phyloP scores from a whole-genome alignment of 2,329 filamentous ascomycete genomes.

The Hysterium pulicare region DNA sequence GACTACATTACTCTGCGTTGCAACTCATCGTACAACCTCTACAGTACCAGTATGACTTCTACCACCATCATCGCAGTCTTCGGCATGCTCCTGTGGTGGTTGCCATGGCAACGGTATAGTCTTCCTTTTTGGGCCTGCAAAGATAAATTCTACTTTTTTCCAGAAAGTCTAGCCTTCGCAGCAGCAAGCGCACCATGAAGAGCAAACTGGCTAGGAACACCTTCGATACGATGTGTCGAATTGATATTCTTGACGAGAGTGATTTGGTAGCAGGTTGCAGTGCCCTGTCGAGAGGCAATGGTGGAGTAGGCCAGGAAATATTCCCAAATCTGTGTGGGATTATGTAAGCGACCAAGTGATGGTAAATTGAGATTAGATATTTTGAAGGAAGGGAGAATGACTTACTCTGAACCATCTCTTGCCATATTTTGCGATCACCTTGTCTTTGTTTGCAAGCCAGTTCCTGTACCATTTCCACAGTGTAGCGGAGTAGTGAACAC shows the following conservation, averaged over 20 bases:
- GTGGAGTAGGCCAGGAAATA: slow-evolving; percentile 84
- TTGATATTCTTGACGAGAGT: slow-evolving; percentile 88
- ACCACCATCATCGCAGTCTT: too few relatives aligned
- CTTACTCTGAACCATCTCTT: slow-evolving; percentile 90
- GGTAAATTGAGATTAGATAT: too few relatives aligned
- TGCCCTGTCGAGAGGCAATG: slow-evolving; percentile 79
- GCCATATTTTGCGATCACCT: slow-evolving; percentile 93
- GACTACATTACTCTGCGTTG: too few relatives aligned
- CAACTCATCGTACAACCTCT: too few relatives aligned
- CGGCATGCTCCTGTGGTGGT: too few relatives aligned
- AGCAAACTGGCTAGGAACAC: slow-evolving; percentile 65
- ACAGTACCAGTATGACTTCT: too few relatives aligned
- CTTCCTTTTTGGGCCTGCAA: too few relatives aligned
- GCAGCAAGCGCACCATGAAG: slow-evolving; percentile 63
- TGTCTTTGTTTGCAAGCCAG: slow-evolving; percentile 91
- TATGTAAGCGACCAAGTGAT: slow-evolving; percentile 10
- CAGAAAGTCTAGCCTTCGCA: slow-evolving; percentile 40
- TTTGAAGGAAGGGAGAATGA: slow-evolving; percentile 15
- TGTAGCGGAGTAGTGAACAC: slow-evolving; percentile 95
- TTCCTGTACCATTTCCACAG: slow-evolving; percentile 98
- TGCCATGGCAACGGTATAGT: too few relatives aligned
- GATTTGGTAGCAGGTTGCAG: slow-evolving; percentile 84
- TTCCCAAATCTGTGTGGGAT: slow-evolving; percentile 72
- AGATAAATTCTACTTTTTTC: too few relatives aligned
- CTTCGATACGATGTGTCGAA: slow-evolving; percentile 76